Evolutionary conservation across 176 grass and related monocot species (phyloP).

Genomic region (Secale cereale): DNA sequence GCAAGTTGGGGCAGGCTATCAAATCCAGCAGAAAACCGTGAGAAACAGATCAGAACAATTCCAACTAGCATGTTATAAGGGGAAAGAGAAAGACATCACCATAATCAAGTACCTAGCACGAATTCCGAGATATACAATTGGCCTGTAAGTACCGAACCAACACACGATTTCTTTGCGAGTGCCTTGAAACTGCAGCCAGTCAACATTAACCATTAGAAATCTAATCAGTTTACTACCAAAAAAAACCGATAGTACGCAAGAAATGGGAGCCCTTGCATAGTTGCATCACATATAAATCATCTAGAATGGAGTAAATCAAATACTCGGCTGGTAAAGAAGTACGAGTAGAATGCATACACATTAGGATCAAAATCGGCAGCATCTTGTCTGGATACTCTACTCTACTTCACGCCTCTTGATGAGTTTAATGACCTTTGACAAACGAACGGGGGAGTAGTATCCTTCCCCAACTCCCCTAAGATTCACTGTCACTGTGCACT

Average conservation of each 20-base stretch:
- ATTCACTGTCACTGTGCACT: neutral
- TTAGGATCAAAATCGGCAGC: neutral
- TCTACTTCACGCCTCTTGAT: neutral
- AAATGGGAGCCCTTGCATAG: too few species aligned
- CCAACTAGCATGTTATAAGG: neutral
- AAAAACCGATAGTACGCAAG: neutral
- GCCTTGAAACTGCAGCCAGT: slow-evolving; percentile 68
- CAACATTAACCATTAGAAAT: slow-evolving; percentile 22
- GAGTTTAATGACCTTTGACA: neutral
- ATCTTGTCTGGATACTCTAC: neutral
- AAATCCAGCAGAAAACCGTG: too few species aligned
- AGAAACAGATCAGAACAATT: neutral
- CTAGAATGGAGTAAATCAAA: neutral
- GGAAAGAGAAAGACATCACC: neutral
- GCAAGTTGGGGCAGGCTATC: neutral
- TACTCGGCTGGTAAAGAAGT: neutral
- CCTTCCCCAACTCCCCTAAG: neutral
- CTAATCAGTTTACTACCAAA: slow-evolving; percentile 14
- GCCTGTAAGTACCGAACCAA: slow-evolving; percentile 82
- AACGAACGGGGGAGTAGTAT: neutral
- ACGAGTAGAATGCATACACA: neutral
- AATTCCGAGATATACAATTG: slow-evolving; percentile 83
- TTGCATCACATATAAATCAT: neutral
- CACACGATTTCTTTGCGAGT: slow-evolving; percentile 78
- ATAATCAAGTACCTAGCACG: slow-evolving; percentile 60